Evolutionary conservation across 208 protist genomes (phyloP), one percentile per base, ranked within the genome.

Genomic region (Angomonas deanei): DNA sequence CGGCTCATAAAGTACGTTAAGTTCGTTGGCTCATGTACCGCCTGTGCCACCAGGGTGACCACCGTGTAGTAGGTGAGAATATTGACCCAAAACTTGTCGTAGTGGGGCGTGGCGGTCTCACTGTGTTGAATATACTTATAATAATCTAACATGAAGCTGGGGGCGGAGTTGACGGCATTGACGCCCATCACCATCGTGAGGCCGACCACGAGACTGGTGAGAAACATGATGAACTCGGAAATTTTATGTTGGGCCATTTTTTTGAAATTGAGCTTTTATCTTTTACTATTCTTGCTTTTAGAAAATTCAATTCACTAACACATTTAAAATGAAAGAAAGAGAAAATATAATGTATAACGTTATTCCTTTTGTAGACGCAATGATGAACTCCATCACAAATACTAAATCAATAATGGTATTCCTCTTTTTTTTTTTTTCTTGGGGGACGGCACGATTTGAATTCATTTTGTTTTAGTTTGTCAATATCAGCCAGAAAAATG

Each of bases 141-240:
- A 68, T 90, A 94, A 13, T 94, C 67, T 0, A 83, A 48, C 74
- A 96, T 96, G 68, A 94, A 97, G 53, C 72, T 79, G 0, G 84
- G 88, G 8, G 88, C 88, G 5, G 82, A 88, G 56, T 91, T 95
- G 54, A 95, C 79, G 15, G 84, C 80, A 49, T 93, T 96, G 58
- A 88, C 79, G n/a, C 88, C 86, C 67, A 96, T 88, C 33, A 97
- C 75, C 72, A 93, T 90, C 17, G 87, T 86, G 27, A 93, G 32
- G 2, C 94, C 94, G 15, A 84, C 60, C 28, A 94, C 27, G 10
- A 95, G 50, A 48, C 92, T 83, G 3, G 91, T 94, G 42, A 80
- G 47, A 27, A 88, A 89, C 66, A 88, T 68, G 39, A 49, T 62
- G 26, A 78, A 33, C 70, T 78, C 63, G 2, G 73, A 62, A 27